phyloP scores from a whole-genome alignment of 805 yeast species.

The Candida cerambycidarum region DNA sequence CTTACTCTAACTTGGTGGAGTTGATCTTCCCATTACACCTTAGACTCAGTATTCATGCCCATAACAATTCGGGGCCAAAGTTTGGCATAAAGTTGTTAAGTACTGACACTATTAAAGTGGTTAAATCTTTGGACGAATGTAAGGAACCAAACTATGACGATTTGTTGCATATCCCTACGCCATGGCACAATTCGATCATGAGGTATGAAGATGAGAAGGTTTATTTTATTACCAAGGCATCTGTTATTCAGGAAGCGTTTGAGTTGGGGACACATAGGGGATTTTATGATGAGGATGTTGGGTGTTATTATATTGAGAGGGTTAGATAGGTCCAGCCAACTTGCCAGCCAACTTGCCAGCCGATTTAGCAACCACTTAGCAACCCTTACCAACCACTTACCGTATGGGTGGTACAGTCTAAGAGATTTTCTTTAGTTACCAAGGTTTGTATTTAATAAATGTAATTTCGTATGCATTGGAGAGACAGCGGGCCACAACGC shows the following conservation, averaged over 20 bases:
- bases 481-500: too few relatives aligned
- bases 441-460: too few relatives aligned
- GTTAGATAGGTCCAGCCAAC: too few relatives aligned
- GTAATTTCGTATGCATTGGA: too few relatives aligned
- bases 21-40: conserved; percentile 58
- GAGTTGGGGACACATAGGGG: conserved; percentile 20
- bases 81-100: conserved; percentile 54
- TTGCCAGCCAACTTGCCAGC: too few relatives aligned
- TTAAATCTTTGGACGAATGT: conserved; percentile 44
- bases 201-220: conserved; percentile 34
- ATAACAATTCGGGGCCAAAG: conserved; percentile 58
- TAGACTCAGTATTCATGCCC: conserved; percentile 63
- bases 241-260: conserved; percentile 18
- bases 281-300: conserved; percentile 22
- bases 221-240: conserved; percentile 25
- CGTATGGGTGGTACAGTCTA: too few relatives aligned
- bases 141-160: conserved; percentile 46
- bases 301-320: conserved; percentile 10
- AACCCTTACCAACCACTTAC: too few relatives aligned
- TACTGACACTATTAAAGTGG: conserved; percentile 43
- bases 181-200: conserved; percentile 62
- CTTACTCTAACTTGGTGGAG: conserved; percentile 63
- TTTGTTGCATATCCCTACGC: conserved; percentile 61
- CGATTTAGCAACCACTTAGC: too few relatives aligned
- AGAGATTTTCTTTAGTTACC: too few relatives aligned